phyloP scores from a whole-genome alignment of 306 rosid species.

The Begonia peltatifolia region DNA sequence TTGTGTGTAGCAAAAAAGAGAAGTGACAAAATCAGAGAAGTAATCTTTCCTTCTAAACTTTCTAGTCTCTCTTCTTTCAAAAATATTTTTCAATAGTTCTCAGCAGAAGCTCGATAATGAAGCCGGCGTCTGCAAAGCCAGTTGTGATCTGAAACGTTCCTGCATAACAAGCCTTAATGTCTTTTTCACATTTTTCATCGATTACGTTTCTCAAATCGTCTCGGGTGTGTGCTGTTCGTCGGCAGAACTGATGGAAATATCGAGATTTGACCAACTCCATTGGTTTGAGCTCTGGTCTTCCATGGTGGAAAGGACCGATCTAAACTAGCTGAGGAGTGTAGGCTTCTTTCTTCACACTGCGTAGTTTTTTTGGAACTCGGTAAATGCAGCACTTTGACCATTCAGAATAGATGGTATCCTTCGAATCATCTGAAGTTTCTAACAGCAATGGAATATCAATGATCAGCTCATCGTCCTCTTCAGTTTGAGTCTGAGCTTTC shows the following conservation, averaged over 20 bases:
- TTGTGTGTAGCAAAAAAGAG: no score
- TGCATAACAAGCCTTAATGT: not conserved
- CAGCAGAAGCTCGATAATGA: not conserved
- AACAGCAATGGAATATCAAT: not conserved
- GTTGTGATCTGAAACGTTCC: not conserved
- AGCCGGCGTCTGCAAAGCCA: not conserved
- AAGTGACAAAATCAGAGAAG: no score
- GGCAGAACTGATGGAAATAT: not conserved
- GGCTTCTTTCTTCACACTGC: not conserved
- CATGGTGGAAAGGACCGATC: conserved; percentile 1
- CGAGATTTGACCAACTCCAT: not conserved
- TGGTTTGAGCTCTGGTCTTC: not conserved
- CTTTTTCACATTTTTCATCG: not conserved
- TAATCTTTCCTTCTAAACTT: no score
- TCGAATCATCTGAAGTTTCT: not conserved
- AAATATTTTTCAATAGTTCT: no score
- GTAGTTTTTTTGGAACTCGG: not conserved
- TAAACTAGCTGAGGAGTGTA: conserved; percentile 1
- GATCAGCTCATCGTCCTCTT: not conserved
- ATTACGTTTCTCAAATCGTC: not conserved
- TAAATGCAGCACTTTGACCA: not conserved
- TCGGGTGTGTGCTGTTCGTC: not conserved
- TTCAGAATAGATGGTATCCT: not conserved
- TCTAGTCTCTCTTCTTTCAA: no score
- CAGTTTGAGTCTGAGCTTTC: not conserved